A percentile compares a stretch with the other conserved stretches of the same genome.
phyloP scores from a whole-genome alignment of 2,329 filamentous ascomycete species.

The Paecilomyces fulvus region DNA sequence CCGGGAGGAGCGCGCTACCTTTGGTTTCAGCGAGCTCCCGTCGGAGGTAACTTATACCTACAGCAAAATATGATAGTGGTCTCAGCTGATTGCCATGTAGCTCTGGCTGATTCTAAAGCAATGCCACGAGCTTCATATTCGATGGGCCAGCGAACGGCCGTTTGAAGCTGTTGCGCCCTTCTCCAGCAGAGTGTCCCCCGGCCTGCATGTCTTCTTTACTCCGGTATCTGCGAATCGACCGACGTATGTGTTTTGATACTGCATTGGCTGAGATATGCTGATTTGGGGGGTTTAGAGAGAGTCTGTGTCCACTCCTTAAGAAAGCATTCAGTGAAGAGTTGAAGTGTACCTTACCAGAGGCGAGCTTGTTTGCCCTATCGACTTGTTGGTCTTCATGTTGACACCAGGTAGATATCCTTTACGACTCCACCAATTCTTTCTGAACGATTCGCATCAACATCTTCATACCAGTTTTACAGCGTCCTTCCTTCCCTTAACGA shows the following conservation, averaged over 20 bases:
- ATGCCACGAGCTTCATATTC: constrained; percentile 65
- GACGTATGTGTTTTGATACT: constrained; percentile 20
- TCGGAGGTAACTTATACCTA: constrained; percentile 41
- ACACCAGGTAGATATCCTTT: constrained; percentile 46
- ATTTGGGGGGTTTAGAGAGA: constrained; percentile 25
- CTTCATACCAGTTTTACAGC: constrained; percentile 64
- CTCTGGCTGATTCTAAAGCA: constrained; percentile 54
- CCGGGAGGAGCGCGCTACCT: constrained; percentile 71
- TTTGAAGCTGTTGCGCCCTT: constrained; percentile 61
- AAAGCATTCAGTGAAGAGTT: constrained; percentile 47
- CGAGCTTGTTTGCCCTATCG: constrained; percentile 17
- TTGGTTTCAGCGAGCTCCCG: constrained; percentile 66
- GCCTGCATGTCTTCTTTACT: constrained; percentile 72
- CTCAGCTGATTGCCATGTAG: constrained; percentile 24
- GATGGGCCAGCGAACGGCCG: constrained; percentile 58
- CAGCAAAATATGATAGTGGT: neutral
- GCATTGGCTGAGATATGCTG: neutral
- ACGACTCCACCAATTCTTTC: constrained; percentile 49
- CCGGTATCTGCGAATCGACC: constrained; percentile 37
- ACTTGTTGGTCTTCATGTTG: neutral
- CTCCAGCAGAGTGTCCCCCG: constrained; percentile 65
- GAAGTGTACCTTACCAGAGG: constrained; percentile 47
- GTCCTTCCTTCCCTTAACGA: constrained; percentile 49
- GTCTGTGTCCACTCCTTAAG: constrained; percentile 52
- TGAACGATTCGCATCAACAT: constrained; percentile 53